phyloP scores from a whole-genome alignment of 2,329 filamentous ascomycete genomes.

The Fusarium sp. region DNA sequence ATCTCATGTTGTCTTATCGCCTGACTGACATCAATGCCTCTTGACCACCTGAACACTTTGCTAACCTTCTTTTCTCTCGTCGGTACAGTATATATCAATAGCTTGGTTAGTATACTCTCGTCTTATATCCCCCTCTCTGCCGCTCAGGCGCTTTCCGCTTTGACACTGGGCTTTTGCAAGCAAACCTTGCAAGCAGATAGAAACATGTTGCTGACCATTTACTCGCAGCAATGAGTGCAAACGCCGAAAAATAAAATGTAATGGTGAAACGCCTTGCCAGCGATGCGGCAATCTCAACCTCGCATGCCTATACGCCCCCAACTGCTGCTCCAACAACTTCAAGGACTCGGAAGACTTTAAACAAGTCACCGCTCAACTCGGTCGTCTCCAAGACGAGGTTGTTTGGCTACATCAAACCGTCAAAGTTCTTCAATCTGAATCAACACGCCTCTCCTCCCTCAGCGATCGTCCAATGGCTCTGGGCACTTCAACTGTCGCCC shows the following conservation, averaged over 20 bases:
- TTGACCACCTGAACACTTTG: conserved; percentile 2
- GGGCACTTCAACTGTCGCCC: conserved; percentile 47
- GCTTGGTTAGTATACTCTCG: conserved; percentile 60
- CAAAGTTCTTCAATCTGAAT: conserved; percentile 68
- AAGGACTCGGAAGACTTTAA: conserved; percentile 93
- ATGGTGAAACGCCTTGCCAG: conserved; percentile 72
- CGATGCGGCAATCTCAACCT: conserved; percentile 73
- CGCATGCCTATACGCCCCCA: conserved; percentile 70
- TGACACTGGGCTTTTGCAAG: background rate
- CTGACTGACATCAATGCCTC: background rate
- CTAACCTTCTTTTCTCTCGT: conserved; percentile 30
- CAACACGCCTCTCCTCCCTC: conserved; percentile 54
- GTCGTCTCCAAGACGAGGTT: conserved; percentile 82
- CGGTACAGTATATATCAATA: conserved; percentile 64
- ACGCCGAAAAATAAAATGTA: conserved; percentile 77
- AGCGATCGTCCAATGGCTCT: conserved; percentile 54
- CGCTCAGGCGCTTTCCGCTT: background rate
- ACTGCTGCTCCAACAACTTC: conserved; percentile 77
- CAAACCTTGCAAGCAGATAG: background rate
- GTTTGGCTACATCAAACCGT: conserved; percentile 77
- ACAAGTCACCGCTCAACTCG: conserved; percentile 77
- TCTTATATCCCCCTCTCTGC: background rate
- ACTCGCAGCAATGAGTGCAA: conserved; percentile 72
- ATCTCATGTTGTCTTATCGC: background rate
- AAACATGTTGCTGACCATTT: conserved; percentile 6